A percentile compares a stretch with the other conserved stretches of the same genome.
Conservation (phyloP, 2,329 filamentous ascomycete genomes). For the Cadophora luteo-olivacea region DNA sequence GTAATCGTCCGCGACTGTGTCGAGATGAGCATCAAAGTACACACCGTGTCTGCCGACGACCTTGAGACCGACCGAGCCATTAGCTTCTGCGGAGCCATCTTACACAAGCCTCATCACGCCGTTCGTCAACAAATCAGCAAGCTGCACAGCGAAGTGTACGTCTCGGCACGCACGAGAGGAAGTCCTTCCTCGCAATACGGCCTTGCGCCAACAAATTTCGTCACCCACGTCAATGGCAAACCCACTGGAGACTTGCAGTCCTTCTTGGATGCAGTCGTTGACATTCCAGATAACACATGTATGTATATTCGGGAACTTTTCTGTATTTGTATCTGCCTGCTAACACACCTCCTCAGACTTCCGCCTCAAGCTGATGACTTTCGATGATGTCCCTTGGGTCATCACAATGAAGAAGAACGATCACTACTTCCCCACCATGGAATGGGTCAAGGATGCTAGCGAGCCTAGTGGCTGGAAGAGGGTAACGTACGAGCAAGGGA, state of each 20-base stretch:
- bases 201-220: conserved; percentile 94
- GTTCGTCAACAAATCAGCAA: conserved; percentile 97
- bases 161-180: conserved; percentile 83
- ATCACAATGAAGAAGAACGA: conserved; percentile 99
- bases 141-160: conserved; percentile 94
- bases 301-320: conserved; percentile 44
- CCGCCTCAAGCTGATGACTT: conserved; percentile 94
- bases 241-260: conserved; percentile 81
- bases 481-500: conserved; percentile 65
- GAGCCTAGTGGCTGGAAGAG: conserved; percentile 68
- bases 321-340: conserved; percentile 17
- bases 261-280: conserved; percentile 81
- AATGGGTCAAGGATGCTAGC: conserved; percentile 69
- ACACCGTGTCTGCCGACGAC: conserved; percentile 86
- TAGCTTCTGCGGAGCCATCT: conserved; percentile 91
- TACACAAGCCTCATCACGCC: conserved; percentile 93
- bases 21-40: conserved; percentile 77
- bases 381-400: conserved; percentile 99
- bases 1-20: conserved; percentile 85
- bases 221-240: conserved; percentile 92
- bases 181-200: conserved; percentile 90
- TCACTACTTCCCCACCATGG: conserved; percentile 83
- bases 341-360: conserved; percentile 71
- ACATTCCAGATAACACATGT: conserved; percentile 95
- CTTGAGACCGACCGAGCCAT: conserved; percentile 92